Evolutionary conservation across 2,329 filamentous ascomycete species (phyloP), one percentile per base, ranked within the genome.

Genomic region (Pyricularia pennisetigena): DNA sequence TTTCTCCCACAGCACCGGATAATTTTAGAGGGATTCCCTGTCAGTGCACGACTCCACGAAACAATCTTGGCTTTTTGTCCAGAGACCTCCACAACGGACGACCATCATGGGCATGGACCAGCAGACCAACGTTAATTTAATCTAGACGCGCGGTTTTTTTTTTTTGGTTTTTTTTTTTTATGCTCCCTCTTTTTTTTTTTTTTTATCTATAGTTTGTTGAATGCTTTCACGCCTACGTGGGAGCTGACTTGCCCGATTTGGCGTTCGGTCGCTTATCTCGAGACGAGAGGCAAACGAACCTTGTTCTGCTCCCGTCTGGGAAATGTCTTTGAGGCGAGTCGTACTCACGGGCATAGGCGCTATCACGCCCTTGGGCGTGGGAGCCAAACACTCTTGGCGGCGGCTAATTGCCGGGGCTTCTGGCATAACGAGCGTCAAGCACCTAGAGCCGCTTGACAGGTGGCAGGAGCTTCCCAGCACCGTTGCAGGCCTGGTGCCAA

Each of bases 331-430:
- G 83, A 85, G 88, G 76, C 88, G 91, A 73, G 92, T 95, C 73
- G 92, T 94, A 74, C 89, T 95, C 76, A 95, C 92, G 67, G 92
- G 92, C 75, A 82, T 95, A 66, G 92, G 92, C 70, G 91, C 90
- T 76, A 85, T 95, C 73, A 93, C 91, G 72, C 94, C 94, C 69
- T 82, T 97, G 29, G 94, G 92, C 70, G 88, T 96, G 69, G 93
- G 93, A 70, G 84, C 91, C 71, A 87, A 86, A 72, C 87, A 82
- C 68, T 92, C 92, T 70, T 99, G 95, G 95, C 84, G 81, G 70
- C 89, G 91, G 67, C 86, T 99, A 61, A 78, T 98, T 32, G 88
- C 91, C 61, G 88, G 92, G 63, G 84, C 94, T 57, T 93, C 90
- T 70, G 95, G 94, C 71, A 88, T 99, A 73, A 84, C 88, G 69